A percentile compares a stretch with the other conserved stretches of the same genome.
Conservation (phyloP, 805 yeast genomes). For the Cyberlindnera euphorbiiphila region DNA sequence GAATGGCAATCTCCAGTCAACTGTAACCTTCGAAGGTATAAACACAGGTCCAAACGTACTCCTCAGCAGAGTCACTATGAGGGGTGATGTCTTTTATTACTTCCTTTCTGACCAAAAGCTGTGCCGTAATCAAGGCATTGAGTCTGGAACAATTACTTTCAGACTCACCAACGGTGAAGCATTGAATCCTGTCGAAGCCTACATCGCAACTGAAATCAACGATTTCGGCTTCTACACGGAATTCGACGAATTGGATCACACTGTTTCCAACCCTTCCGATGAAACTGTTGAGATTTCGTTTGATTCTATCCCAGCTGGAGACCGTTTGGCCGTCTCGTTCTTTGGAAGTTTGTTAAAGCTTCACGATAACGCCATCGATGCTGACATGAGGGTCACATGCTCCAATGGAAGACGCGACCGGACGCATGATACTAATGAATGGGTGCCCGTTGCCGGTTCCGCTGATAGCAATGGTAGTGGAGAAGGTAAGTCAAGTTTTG, state of each 20-base stretch:
- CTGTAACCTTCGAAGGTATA: slow-evolving; percentile 2
- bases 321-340: slow-evolving; percentile 11
- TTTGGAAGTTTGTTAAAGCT: no score
- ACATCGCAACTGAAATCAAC: slow-evolving; percentile 3
- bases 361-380: no score
- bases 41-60: background rate
- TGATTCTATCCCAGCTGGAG: slow-evolving; percentile 11
- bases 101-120: slow-evolving; percentile 5
- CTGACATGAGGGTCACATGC: no score
- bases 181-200: slow-evolving; percentile 2
- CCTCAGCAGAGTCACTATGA: slow-evolving; percentile 16
- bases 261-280: background rate
- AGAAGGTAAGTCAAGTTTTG: no score
- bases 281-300: slow-evolving; percentile 1
- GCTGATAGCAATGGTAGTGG: no score
- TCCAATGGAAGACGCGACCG: no score
- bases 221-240: slow-evolving; percentile 1
- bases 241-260: background rate
- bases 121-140: slow-evolving; percentile 6
- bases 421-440: no score
- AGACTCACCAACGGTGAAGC: background rate
- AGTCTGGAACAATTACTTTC: slow-evolving; percentile 10
- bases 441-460: no score
- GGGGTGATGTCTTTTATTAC: slow-evolving; percentile 15
- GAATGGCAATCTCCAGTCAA: slow-evolving; percentile 10